Conservation (phyloP, 2,329 filamentous ascomycete species). For the Ophiostoma perfectum region DNA sequence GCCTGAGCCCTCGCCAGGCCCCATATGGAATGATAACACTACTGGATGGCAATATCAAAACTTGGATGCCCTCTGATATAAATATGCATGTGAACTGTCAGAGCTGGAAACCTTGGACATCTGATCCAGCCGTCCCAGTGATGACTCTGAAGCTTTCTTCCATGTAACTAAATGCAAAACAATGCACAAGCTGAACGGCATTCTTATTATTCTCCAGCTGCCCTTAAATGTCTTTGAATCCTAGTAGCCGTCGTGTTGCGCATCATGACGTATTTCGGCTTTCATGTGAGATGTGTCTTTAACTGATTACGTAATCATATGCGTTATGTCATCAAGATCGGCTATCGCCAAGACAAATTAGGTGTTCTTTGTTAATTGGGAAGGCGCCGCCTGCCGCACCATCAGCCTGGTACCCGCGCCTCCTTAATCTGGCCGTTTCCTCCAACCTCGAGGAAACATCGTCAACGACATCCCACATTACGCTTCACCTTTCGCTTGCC, state of each 20-base stretch:
- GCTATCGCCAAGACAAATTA: slow-evolving; percentile 4
- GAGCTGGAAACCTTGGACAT: too few species aligned
- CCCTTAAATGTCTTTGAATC: background rate
- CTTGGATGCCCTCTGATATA: too few species aligned
- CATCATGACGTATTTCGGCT: background rate
- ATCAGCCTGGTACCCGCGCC: background rate
- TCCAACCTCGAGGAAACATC: background rate
- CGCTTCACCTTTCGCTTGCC: background rate
- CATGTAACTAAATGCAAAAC: too few species aligned
- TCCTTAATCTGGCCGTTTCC: slow-evolving; percentile 8
- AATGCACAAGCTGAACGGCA: too few species aligned
- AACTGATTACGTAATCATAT: background rate
- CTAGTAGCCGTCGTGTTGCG: background rate
- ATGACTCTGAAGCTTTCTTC: too few species aligned
- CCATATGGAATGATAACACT: too few species aligned
- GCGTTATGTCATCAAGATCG: slow-evolving; percentile 5
- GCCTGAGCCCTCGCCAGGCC: background rate
- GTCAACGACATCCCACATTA: slow-evolving; percentile 2
- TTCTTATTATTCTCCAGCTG: too few species aligned
- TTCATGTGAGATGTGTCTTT: background rate
- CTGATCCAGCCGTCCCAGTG: too few species aligned
- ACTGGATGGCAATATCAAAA: too few species aligned
- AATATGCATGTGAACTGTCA: too few species aligned
- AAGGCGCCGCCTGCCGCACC: background rate
- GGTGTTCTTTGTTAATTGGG: slow-evolving; percentile 6